Evolutionary conservation across 805 yeast species (phyloP), one percentile per base, ranked within the genome.

Genomic region (Wickerhamomyces subpelliculosus): DNA sequence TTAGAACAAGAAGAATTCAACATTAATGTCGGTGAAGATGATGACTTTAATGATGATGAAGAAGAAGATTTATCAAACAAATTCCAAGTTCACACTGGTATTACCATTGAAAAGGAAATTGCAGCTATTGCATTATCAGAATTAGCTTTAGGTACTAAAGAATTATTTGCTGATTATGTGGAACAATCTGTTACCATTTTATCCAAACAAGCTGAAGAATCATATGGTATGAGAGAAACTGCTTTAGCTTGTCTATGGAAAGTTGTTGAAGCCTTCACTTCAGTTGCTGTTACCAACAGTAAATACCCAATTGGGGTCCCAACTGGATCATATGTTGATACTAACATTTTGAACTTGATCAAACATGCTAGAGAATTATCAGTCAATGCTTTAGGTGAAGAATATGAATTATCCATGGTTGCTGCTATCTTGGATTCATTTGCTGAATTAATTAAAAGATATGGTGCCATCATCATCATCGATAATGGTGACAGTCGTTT

Each of bases 71-170:
- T 77, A 40, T 79, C 73, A 44, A 82, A 82, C 53, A 82, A 83
- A 45, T 69, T 86, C 62, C 82, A 85, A 51, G 88, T 93, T 46
- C 89, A 88, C 73, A 84, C 96, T 36, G 97, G 96, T 69, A 78
- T 93, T 52, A 86, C 97, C 48, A 82, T 85, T 52, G 98, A 90
- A 67, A 90, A 90, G 65, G 96, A 89, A 66, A 85, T 87, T 48
- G 96, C 96, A n/a, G 74, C 89, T 33, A 86, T 87, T 54, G 93
- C 96, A 8, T 65, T 88, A 49, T 77, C 85, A 35, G 97, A 93
- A 58, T 75, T 89, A 58, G 95, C 96, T 37, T 62, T 73, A 38
- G 96, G 95, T 51, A 84, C 96, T 35, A 84, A 88, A 55, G 80
- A 75, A 41, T 78, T 78, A 38, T 88, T 90, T 64, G 74, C 80